A percentile compares a stretch with the other conserved stretches of the same genome.
These are phyloP conservation scores for Viola odorata DNA, from an alignment of 345 rosid species.

Conservation along the genomic window DNA sequence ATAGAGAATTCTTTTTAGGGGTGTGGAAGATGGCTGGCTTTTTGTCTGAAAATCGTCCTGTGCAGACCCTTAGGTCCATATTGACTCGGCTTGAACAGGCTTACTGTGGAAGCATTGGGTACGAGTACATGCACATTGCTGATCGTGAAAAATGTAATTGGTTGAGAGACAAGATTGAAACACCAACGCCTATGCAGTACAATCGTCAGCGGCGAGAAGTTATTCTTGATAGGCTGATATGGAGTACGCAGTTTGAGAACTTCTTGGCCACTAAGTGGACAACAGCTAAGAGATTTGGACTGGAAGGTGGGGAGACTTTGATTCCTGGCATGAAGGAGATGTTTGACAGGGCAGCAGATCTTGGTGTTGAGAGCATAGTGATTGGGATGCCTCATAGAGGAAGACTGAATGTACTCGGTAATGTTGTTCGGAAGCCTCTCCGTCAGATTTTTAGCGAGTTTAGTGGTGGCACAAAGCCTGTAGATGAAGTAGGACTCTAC, in stretches of 20 bases:
- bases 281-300: conserved; percentile 80
- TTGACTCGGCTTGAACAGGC: conserved; percentile 77
- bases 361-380: conserved; percentile 80
- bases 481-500: conserved; percentile 75
- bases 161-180: conserved; percentile 84
- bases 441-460: conserved; percentile 81
- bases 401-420: conserved; percentile 69
- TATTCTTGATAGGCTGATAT: conserved; percentile 71
- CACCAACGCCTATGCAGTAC: conserved; percentile 68
- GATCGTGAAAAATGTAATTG: conserved; percentile 76
- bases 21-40: conserved; percentile 80
- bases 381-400: conserved; percentile 81
- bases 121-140: conserved; percentile 80
- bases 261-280: conserved; percentile 87
- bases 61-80: conserved; percentile 70
- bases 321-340: conserved; percentile 91
- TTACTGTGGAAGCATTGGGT: conserved; percentile 78
- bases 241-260: conserved; percentile 86
- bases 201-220: conserved; percentile 60
- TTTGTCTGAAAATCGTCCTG: conserved; percentile 79
- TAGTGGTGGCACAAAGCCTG: conserved; percentile 74
- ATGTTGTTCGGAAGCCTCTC: conserved; percentile 73
- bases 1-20: conserved; percentile 71
- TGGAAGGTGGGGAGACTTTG: conserved; percentile 87
- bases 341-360: conserved; percentile 75